phyloP scores from a whole-genome alignment of 2,329 filamentous ascomycete species.

The Grosmannia huntii region DNA sequence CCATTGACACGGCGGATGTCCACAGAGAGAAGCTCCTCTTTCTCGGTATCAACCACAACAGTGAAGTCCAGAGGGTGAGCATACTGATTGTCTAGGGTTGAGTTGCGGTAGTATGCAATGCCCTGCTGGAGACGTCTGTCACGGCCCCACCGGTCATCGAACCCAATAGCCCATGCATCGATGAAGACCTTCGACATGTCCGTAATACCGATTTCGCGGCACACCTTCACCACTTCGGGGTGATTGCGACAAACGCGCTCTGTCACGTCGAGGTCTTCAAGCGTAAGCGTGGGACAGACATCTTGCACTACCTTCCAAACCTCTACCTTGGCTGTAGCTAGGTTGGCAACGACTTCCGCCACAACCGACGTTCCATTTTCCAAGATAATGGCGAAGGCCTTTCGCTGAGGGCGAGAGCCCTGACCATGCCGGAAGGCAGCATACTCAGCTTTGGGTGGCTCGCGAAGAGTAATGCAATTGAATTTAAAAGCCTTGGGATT shows the following conservation, averaged over 20 bases:
- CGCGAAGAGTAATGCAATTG: constrained; percentile 75
- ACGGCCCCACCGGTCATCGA: constrained; percentile 78
- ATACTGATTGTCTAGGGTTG: constrained; percentile 79
- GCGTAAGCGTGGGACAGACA: constrained; percentile 81
- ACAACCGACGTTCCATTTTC: constrained; percentile 66
- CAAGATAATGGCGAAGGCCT: constrained; percentile 68
- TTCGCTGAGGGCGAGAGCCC: constrained; percentile 45
- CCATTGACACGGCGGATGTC: constrained; percentile 69
- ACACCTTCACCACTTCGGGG: constrained; percentile 81
- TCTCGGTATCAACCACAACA: constrained; percentile 76
- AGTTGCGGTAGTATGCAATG: constrained; percentile 85
- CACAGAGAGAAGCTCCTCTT: constrained; percentile 65
- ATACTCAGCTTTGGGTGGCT: constrained; percentile 80
- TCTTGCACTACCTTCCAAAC: constrained; percentile 65
- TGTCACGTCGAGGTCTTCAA: constrained; percentile 76
- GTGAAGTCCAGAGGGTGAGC: constrained; percentile 87
- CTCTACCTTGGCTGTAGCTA: constrained; percentile 52
- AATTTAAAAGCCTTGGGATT: constrained; percentile 62
- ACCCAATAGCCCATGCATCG: constrained; percentile 92
- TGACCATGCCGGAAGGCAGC: constrained; percentile 61
- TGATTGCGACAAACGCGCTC: constrained; percentile 67
- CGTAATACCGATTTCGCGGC: constrained; percentile 64
- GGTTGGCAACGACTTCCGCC: constrained; percentile 68
- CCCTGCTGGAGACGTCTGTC: constrained; percentile 75
- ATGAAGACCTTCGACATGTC: constrained; percentile 96